A percentile compares a stretch with the other conserved stretches of the same genome.
Conservation (phyloP, 768 basidiomycete species). For the Gautieria morchelliformis region DNA sequence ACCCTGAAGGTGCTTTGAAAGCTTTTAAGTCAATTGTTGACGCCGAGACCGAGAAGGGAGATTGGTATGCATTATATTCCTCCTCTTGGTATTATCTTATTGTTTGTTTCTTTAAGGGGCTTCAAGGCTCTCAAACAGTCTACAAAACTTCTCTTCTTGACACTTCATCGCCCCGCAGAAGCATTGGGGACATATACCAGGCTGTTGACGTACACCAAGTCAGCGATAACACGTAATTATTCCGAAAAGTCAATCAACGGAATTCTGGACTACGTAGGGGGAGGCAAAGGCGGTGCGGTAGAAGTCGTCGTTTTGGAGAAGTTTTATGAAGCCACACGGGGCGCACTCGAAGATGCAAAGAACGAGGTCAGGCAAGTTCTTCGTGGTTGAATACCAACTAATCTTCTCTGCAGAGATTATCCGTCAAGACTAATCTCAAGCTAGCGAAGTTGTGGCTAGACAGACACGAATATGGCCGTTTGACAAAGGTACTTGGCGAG, state of each 20-base stretch:
- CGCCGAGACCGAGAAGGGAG: slow-evolving; percentile 85
- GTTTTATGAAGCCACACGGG: slow-evolving; percentile 91
- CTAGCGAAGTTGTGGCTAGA: slow-evolving; percentile 97
- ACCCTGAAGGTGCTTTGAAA: slow-evolving; percentile 82
- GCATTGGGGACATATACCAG: slow-evolving; percentile 81
- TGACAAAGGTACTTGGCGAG: slow-evolving; percentile 54
- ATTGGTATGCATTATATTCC: slow-evolving; percentile 55
- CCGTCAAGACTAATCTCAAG: slow-evolving; percentile 93
- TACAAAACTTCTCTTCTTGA: slow-evolving; percentile 85
- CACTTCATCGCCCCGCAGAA: slow-evolving; percentile 67
- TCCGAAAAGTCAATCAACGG: slow-evolving; percentile 99
- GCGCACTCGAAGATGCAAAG: slow-evolving; percentile 85
- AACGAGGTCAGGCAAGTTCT: slow-evolving; percentile 58
- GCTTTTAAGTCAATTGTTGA: slow-evolving; percentile 86
- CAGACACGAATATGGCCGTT: slow-evolving; percentile 77
- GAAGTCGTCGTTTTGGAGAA: slow-evolving; percentile 79
- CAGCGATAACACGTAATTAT: slow-evolving; percentile 89
- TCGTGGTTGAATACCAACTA: not conserved
- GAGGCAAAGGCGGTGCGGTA: slow-evolving; percentile 27
- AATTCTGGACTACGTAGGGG: slow-evolving; percentile 95
- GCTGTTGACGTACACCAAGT: slow-evolving; percentile 89
- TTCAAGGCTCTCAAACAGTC: slow-evolving; percentile 98
- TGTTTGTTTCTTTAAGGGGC: slow-evolving; percentile 48
- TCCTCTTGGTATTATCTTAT: not conserved
- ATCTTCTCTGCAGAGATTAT: slow-evolving; percentile 54